Base-by-base conservation (phyloP, 1,284 basidiomycete species). In the Cryptococcus sp. region DNA sequence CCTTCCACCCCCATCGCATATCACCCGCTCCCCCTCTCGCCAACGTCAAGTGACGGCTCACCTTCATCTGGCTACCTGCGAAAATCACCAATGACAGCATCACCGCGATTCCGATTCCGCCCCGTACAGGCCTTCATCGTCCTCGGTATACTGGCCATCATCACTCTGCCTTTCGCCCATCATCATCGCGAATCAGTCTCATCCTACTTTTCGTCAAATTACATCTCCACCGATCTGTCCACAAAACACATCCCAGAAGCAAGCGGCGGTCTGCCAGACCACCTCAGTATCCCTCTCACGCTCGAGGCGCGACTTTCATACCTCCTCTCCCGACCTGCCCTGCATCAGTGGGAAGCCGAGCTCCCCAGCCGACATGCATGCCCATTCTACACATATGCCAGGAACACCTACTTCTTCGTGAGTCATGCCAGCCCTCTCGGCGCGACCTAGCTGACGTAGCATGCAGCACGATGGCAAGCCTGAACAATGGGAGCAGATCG, bases 61-160 rank as follows among this genome's bases (percentile, higher is more conserved):
- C 27, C 52, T 38, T 38, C 52, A 39, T 55, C 60, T 38, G 54
- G 72, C 82, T 6, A 63, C 79, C 70, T 17, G 61, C 73, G 3
- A 81, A 89, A 30, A 85, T 85, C 49, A 49, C 41, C 39, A 50
- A 50, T 54, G 45, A n/a, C 43, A 22, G 38, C 41, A 30, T 17
- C 30, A 20, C 35, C 50, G 11, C n/a, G 38, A 27, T 53, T 53
- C 43, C 43, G 61, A 11, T 27, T 59, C 8, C 46, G 54, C 19
- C 43, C 61, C 15, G 38, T 58, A 0, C 77, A 80, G 17, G 78
- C 75, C 2, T 81, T 89, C 13, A 71, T 81, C 56, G 62, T 73
- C 3, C 75, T 85, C n/a, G 47, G 50, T 25, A 50, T 63, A 45
- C 41, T 62, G 22, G 27, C 82, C 83, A 40, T 86, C 83, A 1